Conservation (phyloP, 73 alveolate species). For the Halteria grandinella region DNA sequence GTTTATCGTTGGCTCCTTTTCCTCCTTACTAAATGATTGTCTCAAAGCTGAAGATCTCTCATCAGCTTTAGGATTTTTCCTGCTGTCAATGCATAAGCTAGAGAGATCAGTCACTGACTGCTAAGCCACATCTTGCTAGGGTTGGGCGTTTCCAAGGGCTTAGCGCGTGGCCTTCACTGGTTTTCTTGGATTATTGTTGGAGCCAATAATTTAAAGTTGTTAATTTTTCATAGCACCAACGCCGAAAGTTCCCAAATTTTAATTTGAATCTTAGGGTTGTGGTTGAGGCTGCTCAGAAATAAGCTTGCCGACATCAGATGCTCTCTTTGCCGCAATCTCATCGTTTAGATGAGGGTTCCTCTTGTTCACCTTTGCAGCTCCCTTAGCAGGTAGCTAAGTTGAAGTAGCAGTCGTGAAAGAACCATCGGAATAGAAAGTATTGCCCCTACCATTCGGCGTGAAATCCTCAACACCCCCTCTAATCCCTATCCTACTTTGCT, state of each 20-base stretch:
- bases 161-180: slow-evolving; percentile 14
- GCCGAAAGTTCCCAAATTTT: too few relatives aligned
- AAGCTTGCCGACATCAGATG: not conserved
- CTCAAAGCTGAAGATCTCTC: too few relatives aligned
- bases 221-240: not conserved
- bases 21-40: too few relatives aligned
- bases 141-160: too few relatives aligned
- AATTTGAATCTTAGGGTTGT: not conserved
- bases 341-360: not conserved
- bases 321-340: slow-evolving; percentile 13
- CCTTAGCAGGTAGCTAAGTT: slow-evolving; percentile 29
- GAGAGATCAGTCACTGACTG: too few relatives aligned
- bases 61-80: too few relatives aligned
- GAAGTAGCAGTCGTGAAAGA: slow-evolving; percentile 39
- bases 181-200: slow-evolving; percentile 23
- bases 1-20: too few relatives aligned
- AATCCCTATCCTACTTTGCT: slow-evolving; percentile 4
- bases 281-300: not conserved
- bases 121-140: too few relatives aligned
- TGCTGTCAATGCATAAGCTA: too few relatives aligned
- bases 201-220: not conserved
- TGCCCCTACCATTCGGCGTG: not conserved
- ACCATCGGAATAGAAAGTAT: slow-evolving; percentile 41
- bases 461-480: slow-evolving; percentile 11
- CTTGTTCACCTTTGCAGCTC: slow-evolving; percentile 1